Base-by-base conservation (phyloP, 75 land plant genomes). In the Picea glauca region DNA sequence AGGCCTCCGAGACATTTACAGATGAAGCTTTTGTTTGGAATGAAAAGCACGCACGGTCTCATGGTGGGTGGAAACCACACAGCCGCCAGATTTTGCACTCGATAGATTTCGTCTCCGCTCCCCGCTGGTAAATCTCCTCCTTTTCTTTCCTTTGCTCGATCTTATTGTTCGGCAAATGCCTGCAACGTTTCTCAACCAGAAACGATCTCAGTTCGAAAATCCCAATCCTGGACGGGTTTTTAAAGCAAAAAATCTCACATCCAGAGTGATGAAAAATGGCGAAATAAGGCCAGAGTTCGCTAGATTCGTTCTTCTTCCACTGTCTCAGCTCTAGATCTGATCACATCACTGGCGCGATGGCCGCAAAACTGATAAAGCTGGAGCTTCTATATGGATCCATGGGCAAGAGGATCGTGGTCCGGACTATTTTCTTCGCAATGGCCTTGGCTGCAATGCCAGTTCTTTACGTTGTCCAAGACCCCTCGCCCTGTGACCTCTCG, bases 61-160 rank as follows among this genome's bases (percentile, higher is more conserved):
- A 43, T 81, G 43, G 79, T 81, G 80, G 83, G 83, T 57, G 83
- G 60, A 35, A 81, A 81, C 61, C 83, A 81, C 32, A 81, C 83
- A 38, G 32, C 83, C 68, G 79, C 83, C 79, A 78, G 83, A 66
- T 81, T 81, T 80, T 81, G 83, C 79, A 15, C 80, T 0, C 83
- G 83, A 64, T 81, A 81, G 43, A 56, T 54, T 43, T 13, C 7
- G 17, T 9, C 46, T 62, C 46, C 23, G 56, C 14, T 5, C 1
- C 58, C 40, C 46, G n/a, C 43, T 58, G 59, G 58, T 40, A 43
- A 75, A 58, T 12, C 32, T 78, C 30, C 40, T 13, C 46, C 6
- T 13, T 62, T 78, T 18, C 32, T 57, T 31, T 31, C 38, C 30
- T 76, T 81, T 77, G 31, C 65, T 75, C 78, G 46, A 40, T 60